phyloP scores from a whole-genome alignment of 257 asterid genomes.

The Solanum medicagineum region DNA sequence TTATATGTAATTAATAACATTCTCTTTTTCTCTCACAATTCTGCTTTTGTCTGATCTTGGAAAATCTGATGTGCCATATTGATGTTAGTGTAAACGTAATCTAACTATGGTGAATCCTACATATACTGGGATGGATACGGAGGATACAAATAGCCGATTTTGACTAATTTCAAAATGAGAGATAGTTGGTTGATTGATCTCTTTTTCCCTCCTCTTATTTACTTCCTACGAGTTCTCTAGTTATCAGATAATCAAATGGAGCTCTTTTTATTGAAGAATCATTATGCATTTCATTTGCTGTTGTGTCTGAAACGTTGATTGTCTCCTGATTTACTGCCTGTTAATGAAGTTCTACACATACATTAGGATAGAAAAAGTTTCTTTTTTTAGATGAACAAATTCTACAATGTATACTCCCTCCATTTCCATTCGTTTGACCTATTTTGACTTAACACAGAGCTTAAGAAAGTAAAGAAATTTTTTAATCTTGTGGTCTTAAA shows the following conservation, averaged over 20 bases:
- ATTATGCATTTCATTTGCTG: not conserved
- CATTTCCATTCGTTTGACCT: not conserved
- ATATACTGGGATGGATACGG: not conserved
- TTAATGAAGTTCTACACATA: not conserved
- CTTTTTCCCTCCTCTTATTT: not conserved
- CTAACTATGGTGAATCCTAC: not conserved
- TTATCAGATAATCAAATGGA: not conserved
- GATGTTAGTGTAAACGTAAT: not conserved
- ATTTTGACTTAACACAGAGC: not conserved
- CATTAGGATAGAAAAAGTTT: not conserved
- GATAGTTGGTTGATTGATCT: not conserved
- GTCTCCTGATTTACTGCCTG: not conserved
- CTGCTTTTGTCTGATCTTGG: not conserved
- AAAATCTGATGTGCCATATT: not conserved
- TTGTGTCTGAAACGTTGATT: not conserved
- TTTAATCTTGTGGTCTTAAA: not conserved
- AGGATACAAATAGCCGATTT: not conserved
- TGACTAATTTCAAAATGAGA: not conserved
- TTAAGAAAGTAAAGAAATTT: not conserved
- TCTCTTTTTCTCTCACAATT: not conserved
- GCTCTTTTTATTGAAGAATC: not conserved
- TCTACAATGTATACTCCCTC: not conserved
- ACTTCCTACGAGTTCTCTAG: not conserved
- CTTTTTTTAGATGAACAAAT: not conserved
- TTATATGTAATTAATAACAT: not conserved